phyloP scores from a whole-genome alignment of 805 yeast genomes.

The Monosporozyma siamensis region DNA sequence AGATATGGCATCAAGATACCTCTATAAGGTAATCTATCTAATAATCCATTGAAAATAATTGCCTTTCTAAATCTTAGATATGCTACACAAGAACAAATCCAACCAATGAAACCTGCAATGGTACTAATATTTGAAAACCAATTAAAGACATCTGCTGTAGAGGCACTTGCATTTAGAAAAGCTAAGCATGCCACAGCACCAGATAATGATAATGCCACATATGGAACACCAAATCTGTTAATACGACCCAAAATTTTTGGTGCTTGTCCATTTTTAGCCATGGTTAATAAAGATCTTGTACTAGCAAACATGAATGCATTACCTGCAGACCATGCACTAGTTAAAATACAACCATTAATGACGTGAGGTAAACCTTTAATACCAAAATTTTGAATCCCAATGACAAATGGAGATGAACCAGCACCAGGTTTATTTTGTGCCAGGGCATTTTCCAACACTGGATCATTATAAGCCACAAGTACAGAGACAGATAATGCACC shows the following conservation, averaged over 20 bases:
- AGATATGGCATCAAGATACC: slow-evolving; percentile 50
- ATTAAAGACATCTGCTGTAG: slow-evolving; percentile 45
- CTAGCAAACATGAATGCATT: slow-evolving; percentile 47
- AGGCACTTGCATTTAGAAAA: slow-evolving; percentile 45
- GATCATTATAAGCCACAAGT: slow-evolving; percentile 47
- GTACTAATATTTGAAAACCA: slow-evolving; percentile 62
- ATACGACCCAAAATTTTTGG: slow-evolving; percentile 40
- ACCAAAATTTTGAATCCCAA: slow-evolving; percentile 55
- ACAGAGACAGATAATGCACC: slow-evolving; percentile 51
- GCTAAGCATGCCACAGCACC: slow-evolving; percentile 36
- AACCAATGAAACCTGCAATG: slow-evolving; percentile 56
- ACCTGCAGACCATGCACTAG: slow-evolving; percentile 45
- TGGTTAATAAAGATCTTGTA: slow-evolving; percentile 38
- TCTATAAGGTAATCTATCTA: slow-evolving; percentile 49
- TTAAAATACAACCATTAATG: slow-evolving; percentile 50
- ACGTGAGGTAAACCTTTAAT: slow-evolving; percentile 51
- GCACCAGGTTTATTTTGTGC: slow-evolving; percentile 48
- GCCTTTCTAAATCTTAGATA: slow-evolving; percentile 61
- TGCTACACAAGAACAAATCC: slow-evolving; percentile 47
- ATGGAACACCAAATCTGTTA: slow-evolving; percentile 50
- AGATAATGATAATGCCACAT: slow-evolving; percentile 22
- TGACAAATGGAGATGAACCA: slow-evolving; percentile 56
- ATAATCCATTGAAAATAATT: slow-evolving; percentile 40
- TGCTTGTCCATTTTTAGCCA: slow-evolving; percentile 42
- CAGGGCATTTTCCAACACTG: slow-evolving; percentile 38